Conservation (phyloP, 2,329 filamentous ascomycete species). For the Penicillium sp. region DNA sequence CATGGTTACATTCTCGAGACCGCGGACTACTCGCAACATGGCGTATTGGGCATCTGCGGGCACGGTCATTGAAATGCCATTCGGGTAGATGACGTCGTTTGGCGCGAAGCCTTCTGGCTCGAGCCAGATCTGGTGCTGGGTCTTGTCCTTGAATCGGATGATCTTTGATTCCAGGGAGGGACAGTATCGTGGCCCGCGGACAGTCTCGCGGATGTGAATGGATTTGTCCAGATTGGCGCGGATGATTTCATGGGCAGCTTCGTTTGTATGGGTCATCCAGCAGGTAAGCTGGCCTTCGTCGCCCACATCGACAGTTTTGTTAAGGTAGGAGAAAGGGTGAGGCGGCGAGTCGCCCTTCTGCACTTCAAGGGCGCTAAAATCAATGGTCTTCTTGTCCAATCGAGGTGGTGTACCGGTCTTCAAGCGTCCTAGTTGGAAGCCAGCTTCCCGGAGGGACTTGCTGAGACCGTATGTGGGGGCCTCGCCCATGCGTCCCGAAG, state of each 20-base stretch:
- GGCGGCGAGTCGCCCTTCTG: constrained; percentile 84
- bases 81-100: constrained; percentile 87
- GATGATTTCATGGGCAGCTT: constrained; percentile 76
- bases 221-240: constrained; percentile 90
- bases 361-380: constrained; percentile 67
- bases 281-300: constrained; percentile 75
- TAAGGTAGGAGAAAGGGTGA: constrained; percentile 86
- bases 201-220: constrained; percentile 91
- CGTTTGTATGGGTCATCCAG: constrained; percentile 83
- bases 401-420: constrained; percentile 96
- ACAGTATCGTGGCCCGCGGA: constrained; percentile 92
- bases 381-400: constrained; percentile 75
- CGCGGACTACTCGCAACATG: constrained; percentile 80
- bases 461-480: constrained; percentile 89
- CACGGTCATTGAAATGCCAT: constrained; percentile 95
- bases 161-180: constrained; percentile 94
- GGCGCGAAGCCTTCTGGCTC: constrained; percentile 89
- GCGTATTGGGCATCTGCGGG: constrained; percentile 82
- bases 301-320: constrained; percentile 68
- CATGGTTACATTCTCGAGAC: constrained; percentile 86
- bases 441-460: constrained; percentile 82
- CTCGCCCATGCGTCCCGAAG: constrained; percentile 89
- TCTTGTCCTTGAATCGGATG: constrained; percentile 77
- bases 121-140: constrained; percentile 87
- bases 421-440: constrained; percentile 81